A percentile compares a stretch with the other conserved stretches of the same genome.
phyloP scores from a whole-genome alignment of 768 basidiomycete species.

The Hydnomerulius pinastri region DNA sequence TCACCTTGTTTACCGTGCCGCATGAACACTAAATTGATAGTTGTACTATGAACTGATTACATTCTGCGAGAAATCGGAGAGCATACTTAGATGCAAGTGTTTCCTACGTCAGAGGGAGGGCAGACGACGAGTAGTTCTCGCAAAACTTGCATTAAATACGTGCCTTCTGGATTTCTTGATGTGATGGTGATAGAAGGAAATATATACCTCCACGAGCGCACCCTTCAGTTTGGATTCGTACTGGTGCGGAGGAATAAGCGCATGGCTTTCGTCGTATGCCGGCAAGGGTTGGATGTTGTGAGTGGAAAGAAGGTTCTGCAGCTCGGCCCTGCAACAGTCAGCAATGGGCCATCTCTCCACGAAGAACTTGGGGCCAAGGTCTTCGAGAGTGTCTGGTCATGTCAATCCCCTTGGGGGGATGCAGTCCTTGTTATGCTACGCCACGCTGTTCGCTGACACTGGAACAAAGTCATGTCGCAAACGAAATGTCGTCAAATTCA shows the following conservation, averaged over 20 bases:
- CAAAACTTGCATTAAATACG: neutral
- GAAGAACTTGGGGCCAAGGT: neutral
- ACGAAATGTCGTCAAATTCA: too few relatives aligned
- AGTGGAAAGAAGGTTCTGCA: neutral
- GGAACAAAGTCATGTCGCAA: too few relatives aligned
- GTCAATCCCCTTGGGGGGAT: too few relatives aligned
- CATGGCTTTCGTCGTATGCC: neutral
- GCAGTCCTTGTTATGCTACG: too few relatives aligned
- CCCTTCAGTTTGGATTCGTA: conserved; percentile 1
- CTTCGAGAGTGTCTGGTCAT: too few relatives aligned
- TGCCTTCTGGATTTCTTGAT: neutral
- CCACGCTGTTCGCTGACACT: too few relatives aligned
- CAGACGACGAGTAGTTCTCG: neutral
- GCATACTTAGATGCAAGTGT: too few relatives aligned
- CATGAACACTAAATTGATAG: too few relatives aligned
- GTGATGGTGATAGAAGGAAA: neutral
- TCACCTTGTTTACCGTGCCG: too few relatives aligned
- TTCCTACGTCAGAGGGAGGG: too few relatives aligned
- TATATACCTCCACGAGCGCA: neutral
- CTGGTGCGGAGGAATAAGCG: neutral
- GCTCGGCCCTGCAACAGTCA: neutral
- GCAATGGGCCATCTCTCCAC: conserved; percentile 2
- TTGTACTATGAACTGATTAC: too few relatives aligned
- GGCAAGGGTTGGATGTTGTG: conserved; percentile 3
- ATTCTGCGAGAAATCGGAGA: too few relatives aligned